Evolutionary conservation across 2,329 filamentous ascomycete genomes (phyloP).

Genomic region (Diaporthe australafricana): DNA sequence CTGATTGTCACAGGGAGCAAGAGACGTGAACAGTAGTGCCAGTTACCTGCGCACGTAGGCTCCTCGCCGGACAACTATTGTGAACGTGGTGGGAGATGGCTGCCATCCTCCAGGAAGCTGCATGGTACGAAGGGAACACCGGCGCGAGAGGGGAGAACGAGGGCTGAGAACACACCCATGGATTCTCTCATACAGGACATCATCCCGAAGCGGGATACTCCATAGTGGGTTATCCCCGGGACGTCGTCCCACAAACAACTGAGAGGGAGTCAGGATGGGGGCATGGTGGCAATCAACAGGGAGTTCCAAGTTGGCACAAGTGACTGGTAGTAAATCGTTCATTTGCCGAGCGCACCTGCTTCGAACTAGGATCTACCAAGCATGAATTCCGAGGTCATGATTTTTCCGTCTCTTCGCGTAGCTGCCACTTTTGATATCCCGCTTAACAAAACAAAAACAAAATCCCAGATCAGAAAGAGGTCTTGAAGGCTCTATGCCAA

Average conservation of each 20-base stretch:
- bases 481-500: neutral
- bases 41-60: no score
- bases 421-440: conserved; percentile 28
- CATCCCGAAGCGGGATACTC: no score
- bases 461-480: conserved; percentile 4
- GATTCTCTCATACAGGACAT: no score
- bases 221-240: neutral
- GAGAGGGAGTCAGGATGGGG: neutral
- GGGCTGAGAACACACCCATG: no score
- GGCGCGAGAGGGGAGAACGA: no score
- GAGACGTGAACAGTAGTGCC: no score
- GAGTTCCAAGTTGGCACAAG: neutral
- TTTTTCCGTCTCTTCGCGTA: neutral
- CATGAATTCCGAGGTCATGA: neutral
- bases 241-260: neutral
- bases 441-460: conserved; percentile 21
- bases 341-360: neutral
- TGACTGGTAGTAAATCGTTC: neutral
- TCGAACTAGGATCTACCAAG: conserved; percentile 5
- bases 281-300: neutral
- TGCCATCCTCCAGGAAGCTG: no score
- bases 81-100: no score
- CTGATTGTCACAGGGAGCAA: no score
- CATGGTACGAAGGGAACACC: no score
- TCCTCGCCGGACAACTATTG: no score